A percentile compares a stretch with the other conserved stretches of the same genome.
These are phyloP conservation scores for Jatropha multifida DNA, from an alignment of 441 rosid genomes.

Conservation along the genomic window DNA sequence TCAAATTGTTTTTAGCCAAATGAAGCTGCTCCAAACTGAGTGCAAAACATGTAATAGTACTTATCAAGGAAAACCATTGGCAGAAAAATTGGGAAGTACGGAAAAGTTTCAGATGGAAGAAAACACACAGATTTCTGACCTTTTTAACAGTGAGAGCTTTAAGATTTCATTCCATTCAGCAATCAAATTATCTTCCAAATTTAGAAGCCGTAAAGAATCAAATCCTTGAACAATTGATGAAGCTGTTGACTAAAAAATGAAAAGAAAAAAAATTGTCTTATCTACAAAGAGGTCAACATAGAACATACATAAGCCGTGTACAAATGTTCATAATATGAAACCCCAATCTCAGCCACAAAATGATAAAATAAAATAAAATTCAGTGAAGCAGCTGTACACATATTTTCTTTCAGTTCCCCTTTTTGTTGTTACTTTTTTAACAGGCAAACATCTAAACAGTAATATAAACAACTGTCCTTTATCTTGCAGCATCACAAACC, in stretches of 20 bases:
- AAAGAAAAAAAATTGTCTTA: constrained; percentile 1
- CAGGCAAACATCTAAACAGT: not conserved
- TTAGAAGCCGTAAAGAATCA: constrained; percentile 67
- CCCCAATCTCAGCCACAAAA: no score
- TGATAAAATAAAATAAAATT: no score
- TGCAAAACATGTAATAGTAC: constrained; percentile 15
- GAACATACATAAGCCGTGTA: no score
- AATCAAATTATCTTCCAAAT: constrained; percentile 82
- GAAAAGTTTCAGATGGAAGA: constrained; percentile 13
- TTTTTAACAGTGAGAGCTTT: constrained; percentile 67
- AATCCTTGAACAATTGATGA: constrained; percentile 54
- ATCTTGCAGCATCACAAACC: not conserved
- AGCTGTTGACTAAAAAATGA: constrained; percentile 42
- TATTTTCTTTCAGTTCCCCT: no score
- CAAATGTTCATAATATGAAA: no score
- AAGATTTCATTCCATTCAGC: constrained; percentile 81
- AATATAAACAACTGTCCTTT: not conserved
- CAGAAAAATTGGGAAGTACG: not conserved
- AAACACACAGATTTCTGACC: constrained; percentile 44
- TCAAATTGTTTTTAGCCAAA: constrained; percentile 76
- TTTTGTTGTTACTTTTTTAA: not conserved
- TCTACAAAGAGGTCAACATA: not conserved
- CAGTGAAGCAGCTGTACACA: no score
- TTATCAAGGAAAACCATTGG: constrained; percentile 4
- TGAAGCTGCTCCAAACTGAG: constrained; percentile 88